phyloP scores from a whole-genome alignment of 805 yeast species.

The Suhomyces xylopsoci region DNA sequence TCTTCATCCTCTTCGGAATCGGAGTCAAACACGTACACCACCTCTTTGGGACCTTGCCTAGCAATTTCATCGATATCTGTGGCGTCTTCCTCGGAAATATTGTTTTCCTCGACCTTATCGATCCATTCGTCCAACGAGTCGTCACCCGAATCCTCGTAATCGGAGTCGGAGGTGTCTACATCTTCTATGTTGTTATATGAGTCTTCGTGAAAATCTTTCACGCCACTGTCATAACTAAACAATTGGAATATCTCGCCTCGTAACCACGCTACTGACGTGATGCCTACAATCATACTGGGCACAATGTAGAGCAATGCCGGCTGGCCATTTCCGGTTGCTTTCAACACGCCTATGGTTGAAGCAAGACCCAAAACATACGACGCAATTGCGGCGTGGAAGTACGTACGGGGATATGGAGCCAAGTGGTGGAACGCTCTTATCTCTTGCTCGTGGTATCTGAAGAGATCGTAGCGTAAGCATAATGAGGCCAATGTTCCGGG shows the following conservation, averaged over 20 bases:
- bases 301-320: constrained; percentile 67
- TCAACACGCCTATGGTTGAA: constrained; percentile 40
- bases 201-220: constrained; percentile 13
- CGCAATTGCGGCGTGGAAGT: constrained; percentile 44
- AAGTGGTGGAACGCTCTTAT: constrained; percentile 37
- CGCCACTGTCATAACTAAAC: constrained; percentile 30
- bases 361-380: constrained; percentile 49
- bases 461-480: constrained; percentile 54
- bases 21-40: constrained; percentile 5
- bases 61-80: constrained; percentile 11
- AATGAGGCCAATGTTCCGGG: constrained; percentile 56
- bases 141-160: constrained; percentile 12
- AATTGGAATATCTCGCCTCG: constrained; percentile 41
- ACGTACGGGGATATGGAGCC: constrained; percentile 38
- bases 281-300: constrained; percentile 41
- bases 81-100: constrained; percentile 10
- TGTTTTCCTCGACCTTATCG: constrained; percentile 15
- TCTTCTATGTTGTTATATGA: constrained; percentile 11
- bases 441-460: constrained; percentile 17
- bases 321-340: constrained; percentile 47
- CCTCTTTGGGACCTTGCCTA: neutral
- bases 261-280: constrained; percentile 28
- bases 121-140: constrained; percentile 21
- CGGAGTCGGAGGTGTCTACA: constrained; percentile 12
- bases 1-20: constrained; percentile 15